Evolutionary conservation across 106 monocot species (phyloP).

Genomic region (Acorus calamus): DNA sequence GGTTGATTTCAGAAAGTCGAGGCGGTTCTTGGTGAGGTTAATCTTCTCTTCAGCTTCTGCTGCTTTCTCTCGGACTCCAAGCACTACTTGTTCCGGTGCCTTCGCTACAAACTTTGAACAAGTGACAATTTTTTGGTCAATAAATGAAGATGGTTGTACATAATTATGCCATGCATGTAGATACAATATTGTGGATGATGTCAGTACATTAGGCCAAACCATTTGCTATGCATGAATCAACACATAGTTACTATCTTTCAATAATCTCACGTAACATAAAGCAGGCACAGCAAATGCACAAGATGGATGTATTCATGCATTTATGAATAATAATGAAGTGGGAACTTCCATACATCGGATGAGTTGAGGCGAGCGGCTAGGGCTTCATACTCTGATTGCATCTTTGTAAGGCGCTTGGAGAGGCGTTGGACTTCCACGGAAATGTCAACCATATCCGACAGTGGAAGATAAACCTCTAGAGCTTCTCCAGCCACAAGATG

Average conservation of each 20-base stretch:
- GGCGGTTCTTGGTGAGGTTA: conserved; percentile 62
- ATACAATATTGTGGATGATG: no score
- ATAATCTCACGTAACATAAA: not conserved
- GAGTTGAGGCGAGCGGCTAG: conserved; percentile 75
- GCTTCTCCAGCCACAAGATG: conserved; percentile 88
- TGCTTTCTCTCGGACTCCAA: conserved; percentile 79
- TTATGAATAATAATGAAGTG: not conserved
- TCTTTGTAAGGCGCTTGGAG: conserved; percentile 77
- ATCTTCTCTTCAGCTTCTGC: conserved; percentile 74
- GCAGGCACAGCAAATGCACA: not conserved
- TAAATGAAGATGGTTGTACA: no score
- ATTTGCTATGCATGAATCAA: not conserved
- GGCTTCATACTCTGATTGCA: conserved; percentile 83
- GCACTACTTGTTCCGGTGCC: conserved; percentile 80
- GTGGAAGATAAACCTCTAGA: conserved; percentile 86
- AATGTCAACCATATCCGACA: conserved; percentile 92
- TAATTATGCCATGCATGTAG: no score
- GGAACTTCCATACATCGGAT: conserved; percentile 36
- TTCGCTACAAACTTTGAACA: conserved; percentile 72
- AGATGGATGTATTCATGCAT: not conserved
- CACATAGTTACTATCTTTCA: not conserved
- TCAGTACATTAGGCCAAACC: no score
- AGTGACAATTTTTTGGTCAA: not conserved
- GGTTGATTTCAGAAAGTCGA: conserved; percentile 62
- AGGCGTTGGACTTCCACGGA: conserved; percentile 73